Evolutionary conservation across 83 land plant genomes (phyloP).

Genomic region (Thuja plicata): DNA sequence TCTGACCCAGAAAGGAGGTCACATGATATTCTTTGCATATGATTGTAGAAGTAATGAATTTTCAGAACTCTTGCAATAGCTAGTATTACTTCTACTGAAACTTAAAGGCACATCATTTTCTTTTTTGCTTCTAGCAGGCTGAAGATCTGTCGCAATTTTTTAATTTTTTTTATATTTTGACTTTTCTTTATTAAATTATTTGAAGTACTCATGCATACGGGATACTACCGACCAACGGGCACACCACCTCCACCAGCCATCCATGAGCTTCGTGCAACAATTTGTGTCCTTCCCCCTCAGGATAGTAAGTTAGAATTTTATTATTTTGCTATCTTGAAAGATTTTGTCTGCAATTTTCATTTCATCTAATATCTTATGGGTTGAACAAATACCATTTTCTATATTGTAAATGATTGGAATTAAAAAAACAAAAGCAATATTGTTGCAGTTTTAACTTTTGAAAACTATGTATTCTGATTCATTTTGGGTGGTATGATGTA

Average conservation of each 20-base stretch:
- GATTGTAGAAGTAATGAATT: background rate
- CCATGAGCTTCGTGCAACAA: constrained; percentile 80
- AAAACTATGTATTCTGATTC: background rate
- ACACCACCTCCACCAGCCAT: constrained; percentile 83
- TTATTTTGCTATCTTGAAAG: background rate
- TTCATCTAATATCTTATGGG: background rate
- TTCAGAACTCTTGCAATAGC: background rate
- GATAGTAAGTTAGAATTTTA: constrained; percentile 56
- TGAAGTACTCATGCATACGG: constrained; percentile 96
- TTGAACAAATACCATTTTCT: background rate
- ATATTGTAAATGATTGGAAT: background rate
- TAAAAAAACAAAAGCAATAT: background rate
- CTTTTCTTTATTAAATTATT: background rate
- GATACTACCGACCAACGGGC: constrained; percentile 84
- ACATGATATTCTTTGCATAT: background rate
- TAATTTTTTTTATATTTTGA: background rate
- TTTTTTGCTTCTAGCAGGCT: background rate
- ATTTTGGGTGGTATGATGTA: background rate
- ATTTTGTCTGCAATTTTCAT: background rate
- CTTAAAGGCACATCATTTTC: background rate
- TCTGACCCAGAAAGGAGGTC: background rate
- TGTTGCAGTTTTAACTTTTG: background rate
- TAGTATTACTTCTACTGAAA: background rate
- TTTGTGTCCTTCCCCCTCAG: constrained; percentile 91
- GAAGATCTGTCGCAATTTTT: background rate